Evolutionary conservation across 257 asterid species (phyloP).

Genomic region (Solanum neorickii): DNA sequence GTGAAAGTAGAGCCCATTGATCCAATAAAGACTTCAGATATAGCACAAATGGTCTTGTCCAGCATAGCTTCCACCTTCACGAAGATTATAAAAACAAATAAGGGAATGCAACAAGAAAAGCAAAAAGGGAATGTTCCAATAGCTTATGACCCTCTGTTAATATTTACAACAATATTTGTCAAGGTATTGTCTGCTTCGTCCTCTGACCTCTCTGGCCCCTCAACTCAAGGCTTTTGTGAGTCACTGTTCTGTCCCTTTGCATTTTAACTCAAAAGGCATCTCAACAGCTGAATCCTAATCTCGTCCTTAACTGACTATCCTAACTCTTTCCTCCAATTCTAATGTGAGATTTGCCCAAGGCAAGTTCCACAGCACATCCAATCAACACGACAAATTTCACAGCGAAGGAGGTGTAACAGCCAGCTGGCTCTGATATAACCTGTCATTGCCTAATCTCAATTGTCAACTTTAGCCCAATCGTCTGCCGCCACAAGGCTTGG

Average conservation of each 20-base stretch:
- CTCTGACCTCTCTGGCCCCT: neutral
- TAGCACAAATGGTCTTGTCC: constrained; percentile 91
- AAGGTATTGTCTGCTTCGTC: neutral
- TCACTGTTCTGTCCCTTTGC: neutral
- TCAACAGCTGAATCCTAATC: neutral
- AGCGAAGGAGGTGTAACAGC: neutral
- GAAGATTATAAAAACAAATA: neutral
- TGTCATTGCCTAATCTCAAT: neutral
- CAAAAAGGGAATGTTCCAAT: neutral
- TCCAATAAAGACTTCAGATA: constrained; percentile 82
- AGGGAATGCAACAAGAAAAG: neutral
- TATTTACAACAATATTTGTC: neutral
- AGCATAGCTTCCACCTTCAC: constrained; percentile 95
- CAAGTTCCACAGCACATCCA: neutral
- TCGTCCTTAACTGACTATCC: neutral
- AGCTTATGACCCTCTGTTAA: neutral
- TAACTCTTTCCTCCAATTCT: neutral
- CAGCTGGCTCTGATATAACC: neutral
- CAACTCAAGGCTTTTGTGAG: neutral
- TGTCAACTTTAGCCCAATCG: neutral
- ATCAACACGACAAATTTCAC: neutral
- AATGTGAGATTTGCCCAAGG: neutral
- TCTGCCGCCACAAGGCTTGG: neutral
- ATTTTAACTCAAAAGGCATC: neutral
- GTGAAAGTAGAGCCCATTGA: constrained; percentile 94